Evolutionary conservation across 2,329 filamentous ascomycete species (phyloP), one percentile per base, ranked within the genome.

Genomic region (Clonostachys rosea): DNA sequence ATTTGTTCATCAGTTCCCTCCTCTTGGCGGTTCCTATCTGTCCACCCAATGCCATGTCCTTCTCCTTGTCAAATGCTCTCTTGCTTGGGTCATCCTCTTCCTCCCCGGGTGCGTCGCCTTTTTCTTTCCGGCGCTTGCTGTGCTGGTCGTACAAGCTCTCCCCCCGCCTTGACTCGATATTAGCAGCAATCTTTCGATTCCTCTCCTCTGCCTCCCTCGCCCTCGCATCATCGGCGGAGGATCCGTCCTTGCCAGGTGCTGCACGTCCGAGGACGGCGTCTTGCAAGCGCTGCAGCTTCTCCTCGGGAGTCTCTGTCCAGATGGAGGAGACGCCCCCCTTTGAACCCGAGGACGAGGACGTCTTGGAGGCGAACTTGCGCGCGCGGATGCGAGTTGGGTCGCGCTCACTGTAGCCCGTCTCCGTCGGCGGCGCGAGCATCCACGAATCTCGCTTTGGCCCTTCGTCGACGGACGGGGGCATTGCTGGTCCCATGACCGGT

Each of bases 71-170:
- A 67, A 97, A 97, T 0, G 82, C 86, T 50, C 92, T 77, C 66
- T 87, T 86, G 65, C 90, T 96, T 1, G 94, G 92, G 62, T 97
- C 91, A 66, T 96, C 92, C 18, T 94, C 89, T 52, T 89, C 82
- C 52, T 84, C 82, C 16, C 78, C 72, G 68, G 69, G 41, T 59
- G 51, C 34, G 55, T 48, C 30, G 53, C 59, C 61, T 65, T 50
- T 54, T 62, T 53, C 60, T 62, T 51, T 39, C 45, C 46, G 54
- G 24, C 57, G 35, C 37, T 68, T 59, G 53, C 73, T 73, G 56
- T 84, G 79, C 53, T 83, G 73, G 24, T 83, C 79, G 52, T 81
- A 79, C 41, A 86, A 67, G 51, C 76, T 84, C 60, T 70, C 76
- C 4, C 76, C 78, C 39, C 83, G 68, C 49, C 74, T 70, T 48